Evolutionary conservation across 2,329 filamentous ascomycete genomes (phyloP), one percentile per base, ranked within the genome.

Genomic region (Pseudocercospora eumusae): DNA sequence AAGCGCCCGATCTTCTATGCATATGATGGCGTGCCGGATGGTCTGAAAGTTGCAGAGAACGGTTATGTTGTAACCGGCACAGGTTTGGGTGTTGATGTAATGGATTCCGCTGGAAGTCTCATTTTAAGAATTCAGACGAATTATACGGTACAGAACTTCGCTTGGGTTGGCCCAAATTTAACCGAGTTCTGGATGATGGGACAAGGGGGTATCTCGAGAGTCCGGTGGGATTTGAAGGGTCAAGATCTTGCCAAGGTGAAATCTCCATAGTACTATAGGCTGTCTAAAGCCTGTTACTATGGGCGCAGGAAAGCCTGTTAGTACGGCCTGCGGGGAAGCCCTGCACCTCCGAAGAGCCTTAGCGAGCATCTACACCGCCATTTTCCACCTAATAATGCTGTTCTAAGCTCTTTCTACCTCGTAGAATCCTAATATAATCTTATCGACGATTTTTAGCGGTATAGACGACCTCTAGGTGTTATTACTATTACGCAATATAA

Each of bases 131-230:
- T 21, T n/a, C 75, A 79, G 69, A 79, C 77, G 20, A 78, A 76
- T 59, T 79, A 75, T 61, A 75, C 76, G 2, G 78, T 79, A 44
- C 74, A 79, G 70, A 80, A 80, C 63, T 76, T 81, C 62, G 76
- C 75, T 44, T 80, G 76, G 77, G 75, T 73, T 2, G 77, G 77
- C 0, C 64, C 70, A 6, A 71, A 78, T 67, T 69, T 76, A 52
- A 76, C 72, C 55, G 74, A 75, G 18, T 64, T 79, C 31, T 79
- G 77, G 77, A 58, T 80, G 53, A 74, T 78, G 70, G 77, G 78
- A 0, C 71, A 74, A 42, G 73, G 72, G 13, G 77, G 78, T 0
- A 74, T 79, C 25, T 73, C 72, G 44, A 75, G 71, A 64, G 76
- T 79, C 3, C 68, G 73, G 59, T 78, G 75, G 75, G 66, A 75